These are phyloP conservation scores for Alternaria gaisen DNA, from an alignment of 2,329 filamentous ascomycete species.

Conservation along the genomic window DNA sequence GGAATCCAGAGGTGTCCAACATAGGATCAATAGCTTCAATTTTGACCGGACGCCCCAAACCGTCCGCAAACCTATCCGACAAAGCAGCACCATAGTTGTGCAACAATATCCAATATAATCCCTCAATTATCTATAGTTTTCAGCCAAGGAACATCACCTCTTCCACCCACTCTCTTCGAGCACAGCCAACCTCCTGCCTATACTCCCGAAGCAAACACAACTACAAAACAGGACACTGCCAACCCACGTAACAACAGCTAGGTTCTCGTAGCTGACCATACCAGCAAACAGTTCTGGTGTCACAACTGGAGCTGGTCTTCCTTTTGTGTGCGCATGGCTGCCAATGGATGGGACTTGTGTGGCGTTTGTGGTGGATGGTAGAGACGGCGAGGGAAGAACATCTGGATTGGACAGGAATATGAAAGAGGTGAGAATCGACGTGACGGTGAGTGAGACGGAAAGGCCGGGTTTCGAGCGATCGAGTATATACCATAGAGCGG, in stretches of 20 bases:
- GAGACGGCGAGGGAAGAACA: slow-evolving; percentile 68
- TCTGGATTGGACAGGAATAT: slow-evolving; percentile 80
- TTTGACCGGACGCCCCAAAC: not conserved
- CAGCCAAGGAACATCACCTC: not conserved
- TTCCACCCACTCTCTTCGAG: slow-evolving; percentile 34
- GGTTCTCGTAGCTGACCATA: slow-evolving; percentile 67
- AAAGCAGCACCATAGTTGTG: not conserved
- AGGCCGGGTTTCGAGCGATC: slow-evolving; percentile 89
- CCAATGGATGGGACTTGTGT: slow-evolving; percentile 28
- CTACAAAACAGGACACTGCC: slow-evolving; percentile 94
- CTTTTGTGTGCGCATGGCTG: slow-evolving; percentile 10
- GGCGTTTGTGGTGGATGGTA: slow-evolving; percentile 34
- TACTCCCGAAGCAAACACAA: slow-evolving; percentile 94
- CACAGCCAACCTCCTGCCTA: slow-evolving; percentile 77
- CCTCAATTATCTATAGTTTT: not conserved
- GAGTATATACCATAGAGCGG: slow-evolving; percentile 94
- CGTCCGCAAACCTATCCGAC: not conserved
- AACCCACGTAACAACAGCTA: slow-evolving; percentile 86
- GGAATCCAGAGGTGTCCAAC: not conserved
- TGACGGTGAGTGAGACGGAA: slow-evolving; percentile 77
- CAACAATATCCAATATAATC: not conserved
- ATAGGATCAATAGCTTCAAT: not conserved
- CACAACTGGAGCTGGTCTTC: slow-evolving; percentile 2
- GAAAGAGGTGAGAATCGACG: slow-evolving; percentile 75
- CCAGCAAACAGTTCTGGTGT: slow-evolving; percentile 57